Evolutionary conservation across 106 monocot genomes (phyloP), one percentile per base, ranked within the genome.

Genomic region (Gastrodia elata): DNA sequence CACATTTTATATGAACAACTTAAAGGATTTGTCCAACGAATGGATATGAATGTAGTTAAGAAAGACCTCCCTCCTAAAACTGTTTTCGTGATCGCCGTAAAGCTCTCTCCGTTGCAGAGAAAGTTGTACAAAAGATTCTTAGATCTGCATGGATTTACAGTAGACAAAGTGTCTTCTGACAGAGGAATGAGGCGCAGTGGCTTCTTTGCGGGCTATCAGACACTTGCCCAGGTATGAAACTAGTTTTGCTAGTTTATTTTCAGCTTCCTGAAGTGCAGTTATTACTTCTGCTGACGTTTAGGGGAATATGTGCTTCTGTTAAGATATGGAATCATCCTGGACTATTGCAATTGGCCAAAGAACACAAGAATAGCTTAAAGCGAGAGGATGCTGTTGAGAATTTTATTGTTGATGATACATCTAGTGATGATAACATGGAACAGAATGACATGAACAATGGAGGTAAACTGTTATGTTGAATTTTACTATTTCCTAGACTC

Each of bases 271-370:
- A 8, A 40, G 24, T 39, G 40, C 25, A 39, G 40, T 39, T 22
- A 25, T 69, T 11, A 56, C 8, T 77, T 38, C 6, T 55, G 16
- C 65, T 38, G 5, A 41, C 38, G 15, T 56, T 69, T 4, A 65
- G 43, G 39, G 70, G 8, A 74, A 57, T 69, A 26, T 25, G 2
- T 7, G 11, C n/a, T 39, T 39, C n/a, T 25, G 25, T 69, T 26
- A 69, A 97, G 97, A 88, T 97, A 77, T 91, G 93, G 88, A 97
- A 97, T 71, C 97, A 97, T 88, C 97, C 97, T 73, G 97, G 97
- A n/a, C 90, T 97, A 38, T 43, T 97, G 70, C 93, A 87, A 74
- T 73, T 97, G 82, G 82, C 83, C 14, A 97, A 97, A 87, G 88
- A 93, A 76, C 84, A 85, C 14, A 90, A 72, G 76, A 71, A 72